Conservation (phyloP, 2,329 filamentous ascomycete species). For the Exserohilum turcica region DNA sequence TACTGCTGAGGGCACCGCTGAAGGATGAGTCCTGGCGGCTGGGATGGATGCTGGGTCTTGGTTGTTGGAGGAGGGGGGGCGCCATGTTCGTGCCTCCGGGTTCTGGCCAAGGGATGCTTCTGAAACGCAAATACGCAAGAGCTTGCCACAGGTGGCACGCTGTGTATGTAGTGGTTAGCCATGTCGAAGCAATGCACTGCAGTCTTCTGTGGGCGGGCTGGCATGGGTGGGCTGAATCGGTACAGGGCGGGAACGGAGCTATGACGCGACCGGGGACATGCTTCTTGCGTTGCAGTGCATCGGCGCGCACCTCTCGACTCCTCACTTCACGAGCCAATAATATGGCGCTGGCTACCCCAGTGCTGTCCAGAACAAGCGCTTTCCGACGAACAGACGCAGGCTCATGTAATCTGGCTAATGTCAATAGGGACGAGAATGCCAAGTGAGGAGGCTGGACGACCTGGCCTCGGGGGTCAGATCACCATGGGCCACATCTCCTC, state of each 20-base stretch:
- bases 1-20: conserved; percentile 4
- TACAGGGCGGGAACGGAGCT: conserved; percentile 18
- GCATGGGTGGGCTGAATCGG: background rate
- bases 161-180: no score
- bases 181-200: background rate
- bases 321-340: conserved; percentile 41
- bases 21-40: background rate
- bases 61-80: background rate
- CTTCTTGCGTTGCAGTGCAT: conserved; percentile 24
- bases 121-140: background rate
- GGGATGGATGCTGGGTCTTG: background rate
- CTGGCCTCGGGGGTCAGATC: conserved; percentile 4
- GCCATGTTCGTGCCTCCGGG: background rate
- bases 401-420: conserved; percentile 45
- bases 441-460: conserved; percentile 40
- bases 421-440: conserved; percentile 35
- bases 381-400: conserved; percentile 33
- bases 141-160: no score
- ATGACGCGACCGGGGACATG: conserved; percentile 18
- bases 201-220: background rate
- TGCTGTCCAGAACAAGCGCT: conserved; percentile 31
- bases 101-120: background rate
- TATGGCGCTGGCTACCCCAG: conserved; percentile 25
- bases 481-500: conserved; percentile 3
- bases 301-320: conserved; percentile 27